Conservation (phyloP, 1,284 basidiomycete species). For the Phellopilus nigrolimitatus region DNA sequence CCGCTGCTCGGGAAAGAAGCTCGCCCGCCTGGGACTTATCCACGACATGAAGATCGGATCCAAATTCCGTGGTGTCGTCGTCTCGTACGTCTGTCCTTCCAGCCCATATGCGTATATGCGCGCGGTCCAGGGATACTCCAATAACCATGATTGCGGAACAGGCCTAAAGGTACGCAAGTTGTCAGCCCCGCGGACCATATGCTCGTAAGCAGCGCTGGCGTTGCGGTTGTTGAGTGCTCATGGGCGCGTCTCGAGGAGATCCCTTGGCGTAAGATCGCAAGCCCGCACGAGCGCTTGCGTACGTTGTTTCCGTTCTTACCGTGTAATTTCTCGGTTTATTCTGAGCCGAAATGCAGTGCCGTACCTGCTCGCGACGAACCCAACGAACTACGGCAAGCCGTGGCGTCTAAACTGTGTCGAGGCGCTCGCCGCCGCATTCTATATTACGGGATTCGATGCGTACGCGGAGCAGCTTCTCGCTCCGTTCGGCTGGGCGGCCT, state of each 20-base stretch:
- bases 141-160: slow-evolving; percentile 31
- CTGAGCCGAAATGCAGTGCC: slow-evolving; percentile 55
- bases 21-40: slow-evolving; percentile 82
- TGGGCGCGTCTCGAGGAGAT: slow-evolving; percentile 96
- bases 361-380: slow-evolving; percentile 89
- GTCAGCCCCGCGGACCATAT: slow-evolving; percentile 84
- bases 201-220: slow-evolving; percentile 70
- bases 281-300: slow-evolving; percentile 89
- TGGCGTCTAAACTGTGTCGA: slow-evolving; percentile 91
- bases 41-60: slow-evolving; percentile 81
- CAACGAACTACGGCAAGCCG: slow-evolving; percentile 93
- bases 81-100: slow-evolving; percentile 70
- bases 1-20: slow-evolving; percentile 93
- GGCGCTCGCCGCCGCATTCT: slow-evolving; percentile 89
- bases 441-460: slow-evolving; percentile 79
- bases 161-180: slow-evolving; percentile 81
- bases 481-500: slow-evolving; percentile 84
- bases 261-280: slow-evolving; percentile 90
- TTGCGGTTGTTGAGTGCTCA: slow-evolving; percentile 96
- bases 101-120: neutral
- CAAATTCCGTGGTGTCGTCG: slow-evolving; percentile 86
- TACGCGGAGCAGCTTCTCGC: slow-evolving; percentile 75
- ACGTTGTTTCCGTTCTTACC: slow-evolving; percentile 31
- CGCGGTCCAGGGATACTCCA: neutral
- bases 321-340: slow-evolving; percentile 44